A percentile compares a stretch with the other conserved stretches of the same genome.
These are phyloP conservation scores for Populus simonii DNA, from an alignment of 345 rosid species.

Conservation along the genomic window DNA sequence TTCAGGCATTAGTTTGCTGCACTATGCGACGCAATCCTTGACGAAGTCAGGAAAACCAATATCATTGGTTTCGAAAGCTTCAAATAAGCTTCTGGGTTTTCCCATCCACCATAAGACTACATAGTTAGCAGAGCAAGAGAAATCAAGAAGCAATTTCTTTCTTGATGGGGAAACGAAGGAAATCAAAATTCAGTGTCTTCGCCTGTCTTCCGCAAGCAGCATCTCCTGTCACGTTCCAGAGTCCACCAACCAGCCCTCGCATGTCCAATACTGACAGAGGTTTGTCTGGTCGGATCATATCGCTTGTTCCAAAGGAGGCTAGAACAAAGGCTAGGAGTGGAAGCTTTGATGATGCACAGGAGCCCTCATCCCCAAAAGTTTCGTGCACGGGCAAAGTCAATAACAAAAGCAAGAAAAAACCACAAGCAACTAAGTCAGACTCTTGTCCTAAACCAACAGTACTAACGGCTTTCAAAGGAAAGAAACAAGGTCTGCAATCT, in stretches of 20 bases:
- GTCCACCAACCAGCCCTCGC: constrained; percentile 33
- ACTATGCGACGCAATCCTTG: no score
- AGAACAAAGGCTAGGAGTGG: constrained; percentile 24
- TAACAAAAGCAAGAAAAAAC: constrained; percentile 22
- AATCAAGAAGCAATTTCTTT: background rate
- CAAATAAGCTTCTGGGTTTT: background rate
- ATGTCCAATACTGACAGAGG: constrained; percentile 8
- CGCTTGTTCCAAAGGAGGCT: constrained; percentile 36
- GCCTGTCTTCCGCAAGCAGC: constrained; percentile 23
- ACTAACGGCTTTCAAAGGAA: background rate
- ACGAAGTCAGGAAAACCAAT: background rate
- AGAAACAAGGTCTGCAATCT: background rate
- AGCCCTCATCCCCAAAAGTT: constrained; percentile 41
- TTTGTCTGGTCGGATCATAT: background rate
- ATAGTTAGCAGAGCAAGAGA: background rate
- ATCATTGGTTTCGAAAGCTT: background rate
- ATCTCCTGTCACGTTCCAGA: constrained; percentile 20
- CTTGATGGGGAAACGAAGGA: constrained; percentile 14
- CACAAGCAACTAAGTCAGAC: background rate
- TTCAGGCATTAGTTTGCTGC: no score
- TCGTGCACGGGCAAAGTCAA: constrained; percentile 43
- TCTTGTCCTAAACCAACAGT: background rate
- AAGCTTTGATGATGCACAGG: constrained; percentile 36
- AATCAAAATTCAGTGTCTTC: constrained; percentile 4
- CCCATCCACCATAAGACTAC: no score